These are phyloP conservation scores for Baudoinia panamericana DNA, from an alignment of 495 filamentous ascomycete genomes.

Conservation along the genomic window DNA sequence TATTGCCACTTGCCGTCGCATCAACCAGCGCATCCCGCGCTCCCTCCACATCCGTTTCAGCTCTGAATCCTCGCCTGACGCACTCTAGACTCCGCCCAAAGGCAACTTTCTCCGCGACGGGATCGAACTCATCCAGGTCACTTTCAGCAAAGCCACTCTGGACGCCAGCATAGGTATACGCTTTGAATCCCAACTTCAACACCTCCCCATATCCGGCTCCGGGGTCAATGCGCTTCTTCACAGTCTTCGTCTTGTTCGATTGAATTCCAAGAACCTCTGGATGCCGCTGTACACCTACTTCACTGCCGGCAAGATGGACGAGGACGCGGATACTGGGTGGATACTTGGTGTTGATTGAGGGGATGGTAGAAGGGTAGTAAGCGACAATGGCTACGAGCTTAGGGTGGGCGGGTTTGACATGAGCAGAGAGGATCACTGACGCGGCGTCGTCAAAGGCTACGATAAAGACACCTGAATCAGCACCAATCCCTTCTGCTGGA, in stretches of 20 bases:
- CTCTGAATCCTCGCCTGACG: slow-evolving; percentile 42
- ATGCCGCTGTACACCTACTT: slow-evolving; percentile 25
- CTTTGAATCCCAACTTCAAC: slow-evolving; percentile 34
- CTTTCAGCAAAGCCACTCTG: slow-evolving; percentile 39
- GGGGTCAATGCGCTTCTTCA: slow-evolving; percentile 36
- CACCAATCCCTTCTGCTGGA: not conserved
- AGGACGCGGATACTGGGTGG: slow-evolving; percentile 32
- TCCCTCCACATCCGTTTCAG: slow-evolving; percentile 46
- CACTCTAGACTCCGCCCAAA: slow-evolving; percentile 37
- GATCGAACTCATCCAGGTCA: slow-evolving; percentile 40
- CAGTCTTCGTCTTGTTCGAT: slow-evolving; percentile 44
- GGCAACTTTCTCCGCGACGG: slow-evolving; percentile 34
- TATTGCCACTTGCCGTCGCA: slow-evolving; percentile 32
- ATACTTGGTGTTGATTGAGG: slow-evolving; percentile 20
- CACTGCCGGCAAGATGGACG: slow-evolving; percentile 33
- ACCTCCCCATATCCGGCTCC: slow-evolving; percentile 42
- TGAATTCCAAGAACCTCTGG: slow-evolving; percentile 50
- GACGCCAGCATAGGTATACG: slow-evolving; percentile 29
- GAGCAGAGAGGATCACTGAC: slow-evolving; percentile 26
- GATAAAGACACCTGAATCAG: not conserved
- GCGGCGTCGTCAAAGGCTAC: slow-evolving; percentile 32
- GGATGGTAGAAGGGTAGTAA: slow-evolving; percentile 26
- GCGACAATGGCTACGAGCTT: slow-evolving; percentile 36
- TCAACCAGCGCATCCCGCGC: slow-evolving; percentile 48
- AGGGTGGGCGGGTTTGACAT: slow-evolving; percentile 25